A percentile compares a stretch with the other conserved stretches of the same genome.
These are phyloP conservation scores for Diaporthe sp. DNA, from an alignment of 2,329 filamentous ascomycete genomes.

Conservation along the genomic window DNA sequence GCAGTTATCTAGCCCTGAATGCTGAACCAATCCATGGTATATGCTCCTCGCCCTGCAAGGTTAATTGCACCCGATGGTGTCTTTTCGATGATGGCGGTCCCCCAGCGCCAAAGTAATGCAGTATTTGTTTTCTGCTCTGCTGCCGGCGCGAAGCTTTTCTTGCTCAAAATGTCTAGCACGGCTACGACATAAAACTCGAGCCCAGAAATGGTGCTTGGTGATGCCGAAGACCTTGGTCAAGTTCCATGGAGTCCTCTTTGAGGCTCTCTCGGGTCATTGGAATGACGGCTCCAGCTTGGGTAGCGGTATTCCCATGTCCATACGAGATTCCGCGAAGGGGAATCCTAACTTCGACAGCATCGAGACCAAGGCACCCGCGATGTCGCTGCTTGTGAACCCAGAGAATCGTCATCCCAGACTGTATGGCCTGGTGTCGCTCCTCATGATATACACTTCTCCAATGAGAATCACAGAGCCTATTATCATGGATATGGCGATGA, in stretches of 20 bases:
- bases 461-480: slow-evolving; percentile 73
- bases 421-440: slow-evolving; percentile 56
- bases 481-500: slow-evolving; percentile 78
- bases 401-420: slow-evolving; percentile 31
- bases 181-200: neutral
- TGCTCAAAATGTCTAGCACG: neutral
- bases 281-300: neutral
- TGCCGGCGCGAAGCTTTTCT: slow-evolving; percentile 10
- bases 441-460: slow-evolving; percentile 74
- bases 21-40: neutral
- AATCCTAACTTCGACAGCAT: neutral
- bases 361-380: neutral
- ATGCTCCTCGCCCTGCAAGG: slow-evolving; percentile 8
- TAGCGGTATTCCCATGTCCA: neutral
- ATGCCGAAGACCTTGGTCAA: neutral
- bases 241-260: neutral
- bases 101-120: slow-evolving; percentile 11
- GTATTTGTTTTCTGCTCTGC: neutral
- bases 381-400: neutral
- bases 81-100: neutral
- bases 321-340: neutral
- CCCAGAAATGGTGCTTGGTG: neutral
- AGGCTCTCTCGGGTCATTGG: neutral
- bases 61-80: neutral
- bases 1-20: neutral